phyloP scores from a whole-genome alignment of 345 rosid genomes.

The Hibiscus mutabilis region DNA sequence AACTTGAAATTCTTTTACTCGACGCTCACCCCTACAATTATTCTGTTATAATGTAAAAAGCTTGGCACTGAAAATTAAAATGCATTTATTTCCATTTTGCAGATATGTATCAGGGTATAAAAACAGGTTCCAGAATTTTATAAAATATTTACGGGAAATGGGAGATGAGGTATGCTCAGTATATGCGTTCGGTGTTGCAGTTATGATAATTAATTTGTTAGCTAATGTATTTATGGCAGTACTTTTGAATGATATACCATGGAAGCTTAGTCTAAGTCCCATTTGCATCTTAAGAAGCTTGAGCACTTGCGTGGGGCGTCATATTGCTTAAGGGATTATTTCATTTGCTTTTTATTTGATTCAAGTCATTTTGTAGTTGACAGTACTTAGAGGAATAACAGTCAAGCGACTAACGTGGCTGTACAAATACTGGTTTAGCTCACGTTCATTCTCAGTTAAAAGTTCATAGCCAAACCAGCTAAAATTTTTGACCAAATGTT shows the following conservation, averaged over 20 bases:
- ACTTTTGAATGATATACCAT: background rate
- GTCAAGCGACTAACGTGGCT: background rate
- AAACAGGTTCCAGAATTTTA: no score
- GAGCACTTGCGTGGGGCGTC: background rate
- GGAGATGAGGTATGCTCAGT: no score
- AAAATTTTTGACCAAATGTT: background rate
- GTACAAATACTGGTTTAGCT: background rate
- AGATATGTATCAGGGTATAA: constrained; percentile 98
- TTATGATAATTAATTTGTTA: no score
- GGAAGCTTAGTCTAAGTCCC: background rate
- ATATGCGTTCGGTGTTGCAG: no score
- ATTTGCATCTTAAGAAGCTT: background rate
- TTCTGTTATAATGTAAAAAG: background rate
- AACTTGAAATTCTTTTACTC: no score
- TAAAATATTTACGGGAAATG: no score
- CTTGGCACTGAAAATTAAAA: background rate
- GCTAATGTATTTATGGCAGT: no score
- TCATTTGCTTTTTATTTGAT: background rate
- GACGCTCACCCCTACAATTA: no score
- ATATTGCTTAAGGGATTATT: background rate
- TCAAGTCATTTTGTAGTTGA: constrained; percentile 2
- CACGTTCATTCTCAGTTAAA: background rate
- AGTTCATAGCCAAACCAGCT: background rate
- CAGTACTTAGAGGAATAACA: background rate
- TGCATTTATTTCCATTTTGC: constrained; percentile 30